Evolutionary conservation across 2,329 filamentous ascomycete genomes (phyloP).

Genomic region (Monosporascus cannonballus): DNA sequence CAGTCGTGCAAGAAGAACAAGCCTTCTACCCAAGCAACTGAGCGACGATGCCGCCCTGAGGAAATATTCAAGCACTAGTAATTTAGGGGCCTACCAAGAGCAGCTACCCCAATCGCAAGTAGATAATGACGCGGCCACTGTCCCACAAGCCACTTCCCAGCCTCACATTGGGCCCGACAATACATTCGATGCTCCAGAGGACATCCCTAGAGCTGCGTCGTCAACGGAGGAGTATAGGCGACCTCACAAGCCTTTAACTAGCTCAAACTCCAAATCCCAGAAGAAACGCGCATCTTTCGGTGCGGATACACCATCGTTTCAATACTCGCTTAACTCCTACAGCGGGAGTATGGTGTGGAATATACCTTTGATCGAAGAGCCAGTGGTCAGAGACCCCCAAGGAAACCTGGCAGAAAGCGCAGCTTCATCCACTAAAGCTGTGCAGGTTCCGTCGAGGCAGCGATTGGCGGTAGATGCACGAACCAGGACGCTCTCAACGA

Average conservation of each 20-base stretch:
- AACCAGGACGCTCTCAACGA: slow-evolving; percentile 2
- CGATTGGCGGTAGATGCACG: not conserved
- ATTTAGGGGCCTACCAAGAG: not conserved
- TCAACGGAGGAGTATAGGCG: not conserved
- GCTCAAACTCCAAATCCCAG: not conserved
- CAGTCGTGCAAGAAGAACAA: not conserved
- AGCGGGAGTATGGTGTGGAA: not conserved
- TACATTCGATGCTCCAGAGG: not conserved
- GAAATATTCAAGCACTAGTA: not conserved
- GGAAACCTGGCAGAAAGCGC: not conserved
- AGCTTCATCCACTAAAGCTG: not conserved
- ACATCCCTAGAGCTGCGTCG: not conserved
- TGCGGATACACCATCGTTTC: not conserved
- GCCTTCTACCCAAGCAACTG: not conserved
- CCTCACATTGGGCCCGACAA: not conserved
- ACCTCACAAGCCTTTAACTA: not conserved
- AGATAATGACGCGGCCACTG: not conserved
- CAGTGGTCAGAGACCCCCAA: not conserved
- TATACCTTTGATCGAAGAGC: not conserved
- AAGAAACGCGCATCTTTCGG: not conserved
- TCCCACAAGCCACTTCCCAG: not conserved
- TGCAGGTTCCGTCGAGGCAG: not conserved
- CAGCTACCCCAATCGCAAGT: not conserved
- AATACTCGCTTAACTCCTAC: not conserved
- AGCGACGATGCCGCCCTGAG: not conserved